A percentile compares a stretch with the other conserved stretches of the same genome.
Conservation (phyloP, 2,329 filamentous ascomycete species). For the Xenoacremonium recifei region DNA sequence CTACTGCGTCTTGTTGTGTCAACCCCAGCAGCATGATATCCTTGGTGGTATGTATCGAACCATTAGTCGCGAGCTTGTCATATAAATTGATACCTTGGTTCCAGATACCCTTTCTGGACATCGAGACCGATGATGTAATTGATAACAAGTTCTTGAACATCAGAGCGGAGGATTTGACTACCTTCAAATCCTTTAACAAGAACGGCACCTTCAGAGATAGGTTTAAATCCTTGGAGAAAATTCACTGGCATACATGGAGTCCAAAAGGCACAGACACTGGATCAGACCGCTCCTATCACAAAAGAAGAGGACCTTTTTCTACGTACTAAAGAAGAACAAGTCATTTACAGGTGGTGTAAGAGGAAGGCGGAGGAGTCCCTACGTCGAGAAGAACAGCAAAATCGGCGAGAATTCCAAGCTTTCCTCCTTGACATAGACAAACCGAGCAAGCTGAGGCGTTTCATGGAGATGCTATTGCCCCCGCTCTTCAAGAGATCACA, state of each 20-base stretch:
- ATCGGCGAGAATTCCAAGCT: too few species aligned
- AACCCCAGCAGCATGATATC: neutral
- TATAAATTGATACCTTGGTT: neutral
- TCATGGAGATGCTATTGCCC: too few species aligned
- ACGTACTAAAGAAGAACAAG: slow-evolving; percentile 6
- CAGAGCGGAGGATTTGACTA: too few species aligned
- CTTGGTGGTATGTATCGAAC: slow-evolving; percentile 2
- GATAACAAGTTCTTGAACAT: too few species aligned
- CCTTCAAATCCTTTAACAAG: too few species aligned
- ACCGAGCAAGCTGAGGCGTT: too few species aligned
- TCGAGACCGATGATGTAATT: neutral
- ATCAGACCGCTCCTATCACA: slow-evolving; percentile 8
- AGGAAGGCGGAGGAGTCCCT: neutral
- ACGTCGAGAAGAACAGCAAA: neutral
- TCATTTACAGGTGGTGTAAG: slow-evolving; percentile 8
- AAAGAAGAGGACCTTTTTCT: neutral
- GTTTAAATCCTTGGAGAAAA: too few species aligned
- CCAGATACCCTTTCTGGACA: slow-evolving; percentile 1
- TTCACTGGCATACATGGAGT: slow-evolving; percentile 4
- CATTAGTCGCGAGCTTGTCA: neutral
- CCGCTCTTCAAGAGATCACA: neutral
- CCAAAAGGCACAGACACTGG: slow-evolving; percentile 8
- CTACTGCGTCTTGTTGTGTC: neutral
- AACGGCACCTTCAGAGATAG: too few species aligned
- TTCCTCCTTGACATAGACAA: too few species aligned